Evolutionary conservation across 345 rosid genomes (phyloP).

Genomic region (Corymbia maculata): DNA sequence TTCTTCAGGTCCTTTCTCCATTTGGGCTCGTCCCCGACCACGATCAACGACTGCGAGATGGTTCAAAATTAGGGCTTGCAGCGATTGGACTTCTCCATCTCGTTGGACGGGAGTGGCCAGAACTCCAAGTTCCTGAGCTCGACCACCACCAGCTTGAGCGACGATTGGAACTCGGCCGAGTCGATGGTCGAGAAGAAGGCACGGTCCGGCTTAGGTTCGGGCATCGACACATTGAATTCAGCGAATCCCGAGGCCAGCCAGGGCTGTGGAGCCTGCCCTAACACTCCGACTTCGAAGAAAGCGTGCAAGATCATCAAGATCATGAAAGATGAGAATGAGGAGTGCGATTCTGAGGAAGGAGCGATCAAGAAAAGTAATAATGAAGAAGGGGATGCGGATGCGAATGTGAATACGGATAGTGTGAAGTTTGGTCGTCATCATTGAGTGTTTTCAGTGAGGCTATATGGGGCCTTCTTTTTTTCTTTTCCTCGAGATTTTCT

Average conservation of each 20-base stretch:
- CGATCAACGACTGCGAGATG: constrained; percentile 41
- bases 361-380: constrained; percentile 11
- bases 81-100: constrained; percentile 7
- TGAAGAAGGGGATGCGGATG: constrained; percentile 4
- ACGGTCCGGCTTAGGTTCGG: neutral
- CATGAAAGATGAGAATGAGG: constrained; percentile 13
- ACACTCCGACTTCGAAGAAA: constrained; percentile 50
- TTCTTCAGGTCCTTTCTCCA: constrained; percentile 52
- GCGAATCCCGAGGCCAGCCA: constrained; percentile 17
- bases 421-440: neutral
- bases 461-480: no score
- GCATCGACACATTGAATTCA: constrained; percentile 1
- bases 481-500: no score
- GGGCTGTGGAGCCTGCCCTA: constrained; percentile 21
- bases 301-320: neutral
- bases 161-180: constrained; percentile 57
- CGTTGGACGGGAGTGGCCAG: constrained; percentile 30
- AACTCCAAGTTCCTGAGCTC: constrained; percentile 57
- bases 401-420: constrained; percentile 1
- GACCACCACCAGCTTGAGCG: constrained; percentile 69
- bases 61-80: constrained; percentile 17
- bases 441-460: constrained; percentile 25
- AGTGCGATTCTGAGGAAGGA: constrained; percentile 1
- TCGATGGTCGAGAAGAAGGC: constrained; percentile 34
- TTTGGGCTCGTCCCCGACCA: constrained; percentile 46